These are phyloP conservation scores for Neurospora crassa DNA, from an alignment of 2,329 filamentous ascomycete species.

Conservation along the genomic window DNA sequence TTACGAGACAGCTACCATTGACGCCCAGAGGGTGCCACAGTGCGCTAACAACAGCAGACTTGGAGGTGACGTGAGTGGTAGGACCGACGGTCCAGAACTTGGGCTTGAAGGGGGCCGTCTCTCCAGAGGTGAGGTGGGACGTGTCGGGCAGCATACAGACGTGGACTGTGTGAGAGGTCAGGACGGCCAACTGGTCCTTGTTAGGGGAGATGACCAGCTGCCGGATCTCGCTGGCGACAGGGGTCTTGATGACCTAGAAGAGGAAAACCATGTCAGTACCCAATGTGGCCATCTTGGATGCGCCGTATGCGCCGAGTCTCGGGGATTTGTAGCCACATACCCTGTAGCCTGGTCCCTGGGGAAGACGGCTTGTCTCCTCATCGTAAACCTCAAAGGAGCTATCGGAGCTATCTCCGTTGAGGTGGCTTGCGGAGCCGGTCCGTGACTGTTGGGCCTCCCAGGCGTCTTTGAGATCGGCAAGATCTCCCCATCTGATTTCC, in stretches of 20 bases:
- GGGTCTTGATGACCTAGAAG: conserved; percentile 60
- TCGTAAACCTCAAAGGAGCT: conserved; percentile 26
- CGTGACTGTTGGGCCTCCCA: conserved; percentile 31
- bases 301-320: neutral
- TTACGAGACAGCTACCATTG: conserved; percentile 72
- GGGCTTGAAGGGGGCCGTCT: conserved; percentile 60
- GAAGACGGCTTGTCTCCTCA: conserved; percentile 17
- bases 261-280: neutral
- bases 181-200: conserved; percentile 70
- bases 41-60: conserved; percentile 68
- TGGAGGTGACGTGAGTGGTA: conserved; percentile 81
- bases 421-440: conserved; percentile 22
- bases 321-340: neutral
- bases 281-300: neutral
- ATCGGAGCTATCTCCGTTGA: conserved; percentile 40
- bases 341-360: conserved; percentile 2
- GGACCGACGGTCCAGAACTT: conserved; percentile 89
- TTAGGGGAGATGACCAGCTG: conserved; percentile 80
- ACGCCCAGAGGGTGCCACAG: conserved; percentile 91
- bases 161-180: conserved; percentile 81
- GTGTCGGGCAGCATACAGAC: conserved; percentile 78
- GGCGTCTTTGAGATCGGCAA: conserved; percentile 65
- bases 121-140: conserved; percentile 61
- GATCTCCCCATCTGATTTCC: conserved; percentile 85
- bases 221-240: conserved; percentile 71